Percentiles rank a stretch among this genome's conserved stretches.
phyloP scores from a whole-genome alignment of 2,329 filamentous ascomycete species.

The Talaromyces marneffei region DNA sequence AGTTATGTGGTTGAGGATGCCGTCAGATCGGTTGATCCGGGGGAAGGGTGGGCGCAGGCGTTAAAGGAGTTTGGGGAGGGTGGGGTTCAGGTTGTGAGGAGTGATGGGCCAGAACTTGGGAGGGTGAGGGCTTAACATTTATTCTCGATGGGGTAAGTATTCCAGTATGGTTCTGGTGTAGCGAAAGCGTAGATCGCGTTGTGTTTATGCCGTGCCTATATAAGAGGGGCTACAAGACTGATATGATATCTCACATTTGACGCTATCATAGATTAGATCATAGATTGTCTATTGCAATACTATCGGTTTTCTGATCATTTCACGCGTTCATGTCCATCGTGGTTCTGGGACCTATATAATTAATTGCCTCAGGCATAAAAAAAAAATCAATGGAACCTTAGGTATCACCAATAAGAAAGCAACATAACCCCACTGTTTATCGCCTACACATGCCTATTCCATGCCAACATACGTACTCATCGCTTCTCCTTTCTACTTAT shows the following conservation, averaged over 20 bases:
- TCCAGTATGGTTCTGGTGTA: neutral
- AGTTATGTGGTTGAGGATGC: constrained; percentile 74
- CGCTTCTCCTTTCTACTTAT: neutral
- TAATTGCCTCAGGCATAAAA: neutral
- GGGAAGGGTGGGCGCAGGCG: constrained; percentile 50
- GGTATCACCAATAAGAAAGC: neutral
- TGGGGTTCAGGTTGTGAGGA: constrained; percentile 59
- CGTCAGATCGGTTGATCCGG: constrained; percentile 64
- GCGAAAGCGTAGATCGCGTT: neutral
- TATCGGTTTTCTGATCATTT: neutral
- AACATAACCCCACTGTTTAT: neutral
- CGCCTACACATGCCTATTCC: neutral
- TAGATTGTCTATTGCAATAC: neutral
- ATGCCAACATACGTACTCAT: neutral
- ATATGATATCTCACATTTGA: no score
- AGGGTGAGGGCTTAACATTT: constrained; percentile 33
- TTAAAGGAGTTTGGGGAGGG: constrained; percentile 50
- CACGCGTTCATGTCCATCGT: neutral
- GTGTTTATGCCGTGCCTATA: neutral
- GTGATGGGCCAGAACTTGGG: constrained; percentile 52
- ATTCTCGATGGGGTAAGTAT: neutral
- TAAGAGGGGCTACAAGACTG: no score
- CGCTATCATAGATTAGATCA: neutral
- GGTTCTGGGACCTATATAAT: neutral
- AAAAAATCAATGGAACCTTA: neutral